These are phyloP conservation scores for Pezicula carpinea DNA, from an alignment of 2,329 filamentous ascomycete genomes.

Conservation along the genomic window DNA sequence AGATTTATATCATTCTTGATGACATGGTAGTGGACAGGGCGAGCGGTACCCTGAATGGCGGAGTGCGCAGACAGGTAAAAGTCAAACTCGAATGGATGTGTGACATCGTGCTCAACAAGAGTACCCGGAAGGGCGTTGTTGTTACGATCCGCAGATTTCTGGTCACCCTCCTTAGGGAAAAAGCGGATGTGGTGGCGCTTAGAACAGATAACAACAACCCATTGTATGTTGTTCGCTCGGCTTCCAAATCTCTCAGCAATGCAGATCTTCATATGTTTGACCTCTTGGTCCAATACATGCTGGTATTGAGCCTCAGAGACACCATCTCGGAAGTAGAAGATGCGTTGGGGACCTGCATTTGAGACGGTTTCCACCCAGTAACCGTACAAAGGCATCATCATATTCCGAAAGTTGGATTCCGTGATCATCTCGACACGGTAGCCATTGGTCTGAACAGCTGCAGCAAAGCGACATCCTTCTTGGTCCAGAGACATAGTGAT, in stretches of 20 bases:
- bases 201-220: constrained; percentile 82
- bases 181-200: constrained; percentile 95
- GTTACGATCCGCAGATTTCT: constrained; percentile 60
- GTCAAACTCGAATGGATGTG: constrained; percentile 85
- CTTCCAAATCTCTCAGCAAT: constrained; percentile 39
- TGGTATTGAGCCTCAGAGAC: constrained; percentile 83
- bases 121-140: constrained; percentile 82
- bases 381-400: constrained; percentile 60
- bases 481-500: constrained; percentile 78
- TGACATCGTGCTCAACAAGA: constrained; percentile 83
- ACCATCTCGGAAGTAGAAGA: constrained; percentile 92
- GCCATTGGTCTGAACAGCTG: constrained; percentile 78
- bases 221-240: constrained; percentile 40
- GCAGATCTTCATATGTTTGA: constrained; percentile 61
- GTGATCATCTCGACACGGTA: constrained; percentile 75
- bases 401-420: constrained; percentile 56
- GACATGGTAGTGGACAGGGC: constrained; percentile 89
- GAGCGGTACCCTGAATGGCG: constrained; percentile 90
- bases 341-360: constrained; percentile 55
- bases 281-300: constrained; percentile 75
- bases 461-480: constrained; percentile 70
- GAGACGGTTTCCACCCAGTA: constrained; percentile 58
- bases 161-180: constrained; percentile 63
- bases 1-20: constrained; percentile 76
- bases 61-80: constrained; percentile 70